phyloP scores from a whole-genome alignment of 2,329 filamentous ascomycete species.

The Cercospora sp. region DNA sequence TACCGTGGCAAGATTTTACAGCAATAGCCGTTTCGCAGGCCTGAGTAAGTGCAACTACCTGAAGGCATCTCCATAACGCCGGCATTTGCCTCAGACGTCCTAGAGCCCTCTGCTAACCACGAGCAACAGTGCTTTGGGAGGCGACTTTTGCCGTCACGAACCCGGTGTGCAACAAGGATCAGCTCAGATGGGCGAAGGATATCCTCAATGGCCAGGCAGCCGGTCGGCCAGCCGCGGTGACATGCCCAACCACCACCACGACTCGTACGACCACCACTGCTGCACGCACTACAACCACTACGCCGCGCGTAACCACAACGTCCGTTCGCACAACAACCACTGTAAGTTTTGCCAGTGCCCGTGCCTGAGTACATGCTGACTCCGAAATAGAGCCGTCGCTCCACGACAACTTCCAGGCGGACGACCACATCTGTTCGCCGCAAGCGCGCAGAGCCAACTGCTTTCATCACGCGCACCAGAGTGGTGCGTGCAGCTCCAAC shows the following conservation, averaged over 20 bases:
- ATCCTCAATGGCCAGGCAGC: constrained; percentile 35
- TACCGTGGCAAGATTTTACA: constrained; percentile 48
- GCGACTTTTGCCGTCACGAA: constrained; percentile 45
- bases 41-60: constrained; percentile 39
- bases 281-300: constrained; percentile 2
- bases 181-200: constrained; percentile 52
- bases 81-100: too few species aligned
- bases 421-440: constrained; percentile 18
- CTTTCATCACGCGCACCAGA: constrained; percentile 1
- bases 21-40: constrained; percentile 53
- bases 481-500: not conserved
- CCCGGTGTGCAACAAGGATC: constrained; percentile 46
- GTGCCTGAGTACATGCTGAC: not conserved
- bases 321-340: not conserved
- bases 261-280: not conserved
- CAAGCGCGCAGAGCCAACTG: constrained; percentile 8
- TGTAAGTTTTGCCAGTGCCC: not conserved
- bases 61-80: not conserved
- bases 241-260: constrained; percentile 5
- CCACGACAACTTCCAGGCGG: constrained; percentile 1
- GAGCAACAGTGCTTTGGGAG: constrained; percentile 54
- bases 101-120: too few species aligned
- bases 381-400: not conserved
- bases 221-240: constrained; percentile 1
- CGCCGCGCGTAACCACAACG: not conserved